Percentiles rank a stretch among this genome's conserved stretches.
phyloP scores from a whole-genome alignment of 164 flowering plant species.

The Cinnamomum chago region DNA sequence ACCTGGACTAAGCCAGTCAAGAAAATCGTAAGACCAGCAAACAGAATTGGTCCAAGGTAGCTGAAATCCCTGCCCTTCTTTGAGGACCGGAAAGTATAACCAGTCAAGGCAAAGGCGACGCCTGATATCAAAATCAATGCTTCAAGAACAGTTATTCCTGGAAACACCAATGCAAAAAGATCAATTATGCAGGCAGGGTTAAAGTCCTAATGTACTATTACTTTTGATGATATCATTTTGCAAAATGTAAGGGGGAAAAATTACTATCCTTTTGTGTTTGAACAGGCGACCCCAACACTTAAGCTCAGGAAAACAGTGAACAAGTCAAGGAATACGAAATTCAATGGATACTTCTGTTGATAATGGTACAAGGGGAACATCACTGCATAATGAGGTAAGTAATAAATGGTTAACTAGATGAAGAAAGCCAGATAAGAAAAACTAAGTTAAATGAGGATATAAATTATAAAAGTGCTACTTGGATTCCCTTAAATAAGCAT shows the following conservation, averaged over 20 bases:
- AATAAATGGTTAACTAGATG: too few relatives aligned
- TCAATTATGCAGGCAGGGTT: not conserved
- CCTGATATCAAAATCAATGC: constrained; percentile 84
- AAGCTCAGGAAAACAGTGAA: constrained; percentile 75
- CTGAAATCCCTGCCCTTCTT: constrained; percentile 98
- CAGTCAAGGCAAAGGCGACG: constrained; percentile 78
- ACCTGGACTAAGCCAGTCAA: constrained; percentile 88
- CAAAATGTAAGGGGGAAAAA: not conserved
- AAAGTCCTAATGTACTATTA: too few relatives aligned
- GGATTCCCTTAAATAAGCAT: too few relatives aligned
- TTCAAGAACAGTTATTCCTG: constrained; percentile 91
- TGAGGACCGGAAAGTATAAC: constrained; percentile 94
- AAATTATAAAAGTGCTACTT: too few relatives aligned
- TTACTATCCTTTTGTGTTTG: constrained; percentile 81
- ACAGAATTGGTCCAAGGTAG: constrained; percentile 90
- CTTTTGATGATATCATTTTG: not conserved
- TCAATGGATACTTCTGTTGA: constrained; percentile 92
- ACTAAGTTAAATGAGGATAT: too few relatives aligned
- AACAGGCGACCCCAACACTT: constrained; percentile 80
- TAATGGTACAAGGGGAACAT: too few relatives aligned
- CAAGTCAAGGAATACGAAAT: constrained; percentile 82
- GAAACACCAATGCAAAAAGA: constrained; percentile 10
- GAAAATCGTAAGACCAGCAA: too few relatives aligned
- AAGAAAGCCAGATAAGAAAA: too few relatives aligned
- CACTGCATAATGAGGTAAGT: too few relatives aligned